Evolutionary conservation across 805 yeast genomes (phyloP), one percentile per base, ranked within the genome.

Genomic region (Lachancea thermotolerans): DNA sequence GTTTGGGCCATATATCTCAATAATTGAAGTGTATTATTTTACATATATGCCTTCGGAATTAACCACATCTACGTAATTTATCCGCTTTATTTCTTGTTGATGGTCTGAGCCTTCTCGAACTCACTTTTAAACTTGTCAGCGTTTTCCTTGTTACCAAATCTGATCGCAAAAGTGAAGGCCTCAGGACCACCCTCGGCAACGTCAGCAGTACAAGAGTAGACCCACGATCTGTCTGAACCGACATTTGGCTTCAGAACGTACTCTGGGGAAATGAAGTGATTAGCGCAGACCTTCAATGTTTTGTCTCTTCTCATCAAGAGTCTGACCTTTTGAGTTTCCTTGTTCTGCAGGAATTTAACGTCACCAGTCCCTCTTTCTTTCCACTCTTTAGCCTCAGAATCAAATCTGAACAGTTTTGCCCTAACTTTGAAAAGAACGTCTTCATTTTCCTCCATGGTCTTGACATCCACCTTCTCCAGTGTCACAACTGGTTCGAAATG

Each of bases 321-420:
- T 74, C 99, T 84, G 53, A 86, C 87, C 72, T 88, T 90, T 48
- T 78, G 77, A 48, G 87, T 73, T 50, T 71, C 71, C 69, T 88
- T 89, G 74, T 91, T 96, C 73, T 91, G 76, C 66, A 93, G 79
- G 70, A 93, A 87, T 71, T 93, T 88, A 59, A 89, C 96, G 64
- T 93, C 99, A 62, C 99, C 99, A 31, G 96, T 88, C 59, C 99
- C 99, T 75, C 99, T 86, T 77, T 93, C 99, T 70, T 93, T 93
- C 99, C 99, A 93, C 71, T 93, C 98, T 62, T 82, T 83, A 44
- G 81, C 59, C 49, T 88, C 95, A 36, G 81, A 76, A 59, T 82
- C 82, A 74, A 85, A 91, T 70, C 88, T 85, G 76, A 91, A 93
- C 64, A 93, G 75, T 71, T 93, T 93, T 55, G 99, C 97, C 65